Evolutionary conservation across 2,329 filamentous ascomycete species (phyloP), one percentile per base, ranked within the genome.

Genomic region (Onygenales sp.): DNA sequence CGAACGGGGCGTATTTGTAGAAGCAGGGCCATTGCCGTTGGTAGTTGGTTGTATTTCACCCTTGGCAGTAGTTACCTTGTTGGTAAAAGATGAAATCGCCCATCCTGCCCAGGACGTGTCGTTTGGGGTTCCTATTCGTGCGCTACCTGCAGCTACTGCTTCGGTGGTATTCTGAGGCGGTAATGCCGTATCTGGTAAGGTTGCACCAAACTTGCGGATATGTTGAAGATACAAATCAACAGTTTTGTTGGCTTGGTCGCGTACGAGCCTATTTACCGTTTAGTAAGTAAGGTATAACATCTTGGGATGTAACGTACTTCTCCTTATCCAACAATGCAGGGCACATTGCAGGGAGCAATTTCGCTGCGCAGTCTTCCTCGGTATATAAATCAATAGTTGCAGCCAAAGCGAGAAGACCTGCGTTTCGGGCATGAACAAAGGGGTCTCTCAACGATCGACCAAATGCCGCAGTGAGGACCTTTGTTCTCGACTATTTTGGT

Each of bases 11-110:
- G 62, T 57, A 32, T 74, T 73, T 11, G 71, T 70, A 17, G 78
- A 70, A 10, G 73, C 64, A 0, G 71, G 63, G 2, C 74, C 63
- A 36, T 6, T 42, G 36, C 47, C 17, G 27, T 48, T 50, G 42
- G 75, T 70, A 14, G 78, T 72, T 10, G 82, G 73, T 64, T 92
- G 79, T 58, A 98, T 98, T 54, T 96, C 87, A 14, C 93, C 93
- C 7, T 86, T 86, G 0, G 89, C 90, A 0, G 87, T 73, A 1
- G 89, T 85, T 10, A 97, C 69, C 64, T 95, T 96, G 71, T 97
- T 97, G 2, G 93, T 97, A 66, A 98, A 98, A 1, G 90, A 96
- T 0, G 93, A 97, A 52, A 98, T 96, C 1, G 93, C 93, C 93
- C 93, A 98, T 10, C 93, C 93, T 1, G 93, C 83, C 93, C 93